Evolutionary conservation across 768 basidiomycete species (phyloP).

Genomic region (Sarcodon sp.): DNA sequence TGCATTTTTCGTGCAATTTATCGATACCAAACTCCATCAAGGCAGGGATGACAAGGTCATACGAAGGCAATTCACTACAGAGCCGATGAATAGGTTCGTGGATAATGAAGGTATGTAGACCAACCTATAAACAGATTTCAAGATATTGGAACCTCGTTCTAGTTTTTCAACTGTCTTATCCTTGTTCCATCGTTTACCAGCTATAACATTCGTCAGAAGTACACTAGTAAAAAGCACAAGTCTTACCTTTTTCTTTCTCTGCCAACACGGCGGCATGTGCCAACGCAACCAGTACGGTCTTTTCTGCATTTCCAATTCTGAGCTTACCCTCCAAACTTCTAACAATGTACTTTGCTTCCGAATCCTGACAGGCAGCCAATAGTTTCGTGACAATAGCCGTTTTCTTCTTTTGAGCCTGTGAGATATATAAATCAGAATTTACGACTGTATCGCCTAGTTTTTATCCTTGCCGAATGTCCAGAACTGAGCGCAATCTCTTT

Average conservation of each 20-base stretch:
- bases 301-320: constrained; percentile 93
- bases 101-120: constrained; percentile 7
- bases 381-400: constrained; percentile 91
- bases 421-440: background rate
- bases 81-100: background rate
- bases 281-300: constrained; percentile 88
- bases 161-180: constrained; percentile 63
- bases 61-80: constrained; percentile 78
- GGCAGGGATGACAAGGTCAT: constrained; percentile 87
- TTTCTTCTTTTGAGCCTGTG: constrained; percentile 87
- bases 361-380: constrained; percentile 80
- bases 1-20: constrained; percentile 61
- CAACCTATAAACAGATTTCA: constrained; percentile 92
- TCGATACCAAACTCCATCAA: constrained; percentile 69
- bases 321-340: constrained; percentile 94
- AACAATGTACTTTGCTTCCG: constrained; percentile 94
- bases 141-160: constrained; percentile 61
- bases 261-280: constrained; percentile 84
- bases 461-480: constrained; percentile 59
- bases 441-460: background rate
- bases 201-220: constrained; percentile 21
- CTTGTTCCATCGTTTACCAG: constrained; percentile 56
- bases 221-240: background rate
- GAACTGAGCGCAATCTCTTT: constrained; percentile 81
- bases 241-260: constrained; percentile 50